Percentiles rank a stretch among this genome's conserved stretches.
Conservation (phyloP, 352 stramenopile species). For the Globisporangium megalacanthum region DNA sequence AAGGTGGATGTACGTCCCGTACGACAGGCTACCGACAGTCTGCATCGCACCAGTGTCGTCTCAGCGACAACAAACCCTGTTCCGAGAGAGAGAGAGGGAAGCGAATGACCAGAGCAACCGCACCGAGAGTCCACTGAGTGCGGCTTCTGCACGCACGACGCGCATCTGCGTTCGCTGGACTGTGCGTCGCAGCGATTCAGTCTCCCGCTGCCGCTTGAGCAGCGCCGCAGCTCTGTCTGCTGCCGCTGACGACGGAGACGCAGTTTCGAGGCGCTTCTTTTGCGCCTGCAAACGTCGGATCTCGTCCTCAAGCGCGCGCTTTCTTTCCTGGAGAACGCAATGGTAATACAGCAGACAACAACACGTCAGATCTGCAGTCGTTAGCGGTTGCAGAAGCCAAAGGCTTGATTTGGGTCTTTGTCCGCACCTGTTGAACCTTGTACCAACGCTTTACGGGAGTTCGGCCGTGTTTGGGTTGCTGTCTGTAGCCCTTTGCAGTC, state of each 20-base stretch:
- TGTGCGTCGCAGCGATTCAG: not conserved
- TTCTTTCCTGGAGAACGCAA: not conserved
- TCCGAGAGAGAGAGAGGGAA: not conserved
- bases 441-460: not conserved
- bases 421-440: not conserved
- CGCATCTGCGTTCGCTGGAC: not conserved
- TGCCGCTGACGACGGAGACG: not conserved
- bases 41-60: not conserved
- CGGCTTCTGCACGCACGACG: not conserved
- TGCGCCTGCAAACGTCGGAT: not conserved
- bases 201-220: not conserved
- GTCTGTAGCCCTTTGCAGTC: not conserved
- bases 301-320: not conserved
- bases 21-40: not conserved
- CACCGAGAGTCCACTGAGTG: not conserved
- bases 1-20: slow-evolving; percentile 4
- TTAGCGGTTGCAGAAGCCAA: not conserved
- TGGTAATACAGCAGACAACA: not conserved
- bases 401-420: not conserved
- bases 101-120: not conserved
- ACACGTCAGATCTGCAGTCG: not conserved
- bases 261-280: not conserved
- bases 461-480: not conserved
- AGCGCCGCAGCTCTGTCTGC: not conserved
- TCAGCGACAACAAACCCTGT: not conserved